Conservation (phyloP, 1,284 basidiomycete genomes). For the Pholiota adiposa region DNA sequence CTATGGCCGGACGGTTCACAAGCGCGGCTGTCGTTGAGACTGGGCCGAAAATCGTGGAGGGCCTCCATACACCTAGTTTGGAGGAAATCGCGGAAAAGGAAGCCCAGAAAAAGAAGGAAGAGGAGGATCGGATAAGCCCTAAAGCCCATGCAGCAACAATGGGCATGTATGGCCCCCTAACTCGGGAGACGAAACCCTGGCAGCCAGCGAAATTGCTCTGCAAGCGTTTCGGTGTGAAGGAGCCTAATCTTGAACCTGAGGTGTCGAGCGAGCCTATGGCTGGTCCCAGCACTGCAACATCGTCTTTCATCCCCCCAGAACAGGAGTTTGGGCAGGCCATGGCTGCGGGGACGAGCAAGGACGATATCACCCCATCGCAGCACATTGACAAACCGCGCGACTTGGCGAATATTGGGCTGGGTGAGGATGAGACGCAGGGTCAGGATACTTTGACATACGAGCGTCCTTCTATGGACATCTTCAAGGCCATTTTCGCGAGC, state of each 20-base stretch:
- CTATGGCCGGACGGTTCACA: constrained; percentile 94
- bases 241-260: constrained; percentile 65
- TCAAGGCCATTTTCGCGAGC: constrained; percentile 94
- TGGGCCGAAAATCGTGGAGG: constrained; percentile 71
- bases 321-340: constrained; percentile 24
- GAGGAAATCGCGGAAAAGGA: constrained; percentile 49
- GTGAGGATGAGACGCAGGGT: constrained; percentile 89
- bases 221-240: constrained; percentile 93
- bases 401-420: constrained; percentile 79
- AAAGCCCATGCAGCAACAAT: constrained; percentile 80
- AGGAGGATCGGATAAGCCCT: constrained; percentile 66
- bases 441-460: constrained; percentile 86
- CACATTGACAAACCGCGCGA: constrained; percentile 48
- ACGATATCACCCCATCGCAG: constrained; percentile 18
- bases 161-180: constrained; percentile 89
- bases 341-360: constrained; percentile 21
- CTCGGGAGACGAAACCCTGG: constrained; percentile 77
- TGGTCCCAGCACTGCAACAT: constrained; percentile 20
- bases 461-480: constrained; percentile 89
- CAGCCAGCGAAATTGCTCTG: constrained; percentile 84
- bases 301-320: constrained; percentile 25
- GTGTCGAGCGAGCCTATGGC: constrained; percentile 25
- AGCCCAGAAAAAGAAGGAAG: constrained; percentile 49
- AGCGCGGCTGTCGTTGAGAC: constrained; percentile 69
- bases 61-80: constrained; percentile 67